Evolutionary conservation across 495 filamentous ascomycete genomes (phyloP), one percentile per base, ranked within the genome.

Genomic region (Xeromyces bisporus): DNA sequence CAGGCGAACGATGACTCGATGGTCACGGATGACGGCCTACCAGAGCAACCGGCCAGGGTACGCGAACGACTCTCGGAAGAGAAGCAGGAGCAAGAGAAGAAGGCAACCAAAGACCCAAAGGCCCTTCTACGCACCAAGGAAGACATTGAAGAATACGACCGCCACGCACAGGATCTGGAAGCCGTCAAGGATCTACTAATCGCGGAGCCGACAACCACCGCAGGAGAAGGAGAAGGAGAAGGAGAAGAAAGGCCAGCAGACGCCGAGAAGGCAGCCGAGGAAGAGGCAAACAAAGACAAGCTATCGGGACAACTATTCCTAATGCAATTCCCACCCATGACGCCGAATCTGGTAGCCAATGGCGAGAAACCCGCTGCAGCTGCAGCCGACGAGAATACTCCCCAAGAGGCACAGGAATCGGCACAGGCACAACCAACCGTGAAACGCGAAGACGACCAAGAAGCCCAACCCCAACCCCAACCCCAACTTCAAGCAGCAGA

Each of bases 291-390:
- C 30, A 41, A 52, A 29, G 44, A 55, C 33, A 48, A 53, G 20
- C 41, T 58, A 11, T 32, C 50, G 5, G 60, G 62, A 14, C 51
- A 58, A 23, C 46, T 67, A 15, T 69, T 65, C 46, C 46, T 70
- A 12, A 60, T 71, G 45, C 66, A 71, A 39, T 63, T 71, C 42
- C 67, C 67, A 6, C 66, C 66, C 2, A 54, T 68, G 40, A 58
- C 66, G 0, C 67, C 67, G 29, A 60, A 56, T 33, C 56, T 71
- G 29, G 38, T 47, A 15, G 33, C 62, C 9, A 46, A 56, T 4
- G 47, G 41, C 7, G 20, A 21, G 20, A 21, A 5, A 21, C 5
- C 4, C 4, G 4, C 20, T 9, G 9, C 20, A 4, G 15, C 36
- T 42, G 29, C 30, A 24, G 38, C 35, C 25, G 8, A 2, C 14